Percentiles rank a stretch among this genome's conserved stretches.
These are phyloP conservation scores for Sclerotiophoma versabilis DNA, from an alignment of 2,329 filamentous ascomycete genomes.

Conservation along the genomic window DNA sequence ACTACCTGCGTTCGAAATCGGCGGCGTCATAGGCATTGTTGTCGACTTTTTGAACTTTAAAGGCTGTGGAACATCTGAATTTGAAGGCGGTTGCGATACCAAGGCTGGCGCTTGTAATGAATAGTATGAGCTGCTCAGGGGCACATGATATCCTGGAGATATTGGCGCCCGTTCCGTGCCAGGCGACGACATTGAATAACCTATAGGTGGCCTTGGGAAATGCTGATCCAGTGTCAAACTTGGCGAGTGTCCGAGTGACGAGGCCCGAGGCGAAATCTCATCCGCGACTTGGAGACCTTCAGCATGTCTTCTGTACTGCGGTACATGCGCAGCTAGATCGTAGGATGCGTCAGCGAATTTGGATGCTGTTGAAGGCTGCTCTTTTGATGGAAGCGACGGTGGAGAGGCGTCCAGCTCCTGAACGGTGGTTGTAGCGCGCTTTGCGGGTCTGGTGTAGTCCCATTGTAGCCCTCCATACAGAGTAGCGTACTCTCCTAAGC, in stretches of 20 bases:
- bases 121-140: not conserved
- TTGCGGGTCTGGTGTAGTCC: conserved; percentile 3
- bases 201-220: not conserved
- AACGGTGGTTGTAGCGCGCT: conserved; percentile 2
- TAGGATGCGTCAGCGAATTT: conserved; percentile 16
- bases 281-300: conserved; percentile 20
- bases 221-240: conserved; percentile 1
- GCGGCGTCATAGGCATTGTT: conserved; percentile 21
- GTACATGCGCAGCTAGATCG: conserved; percentile 17
- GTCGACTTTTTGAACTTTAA: conserved; percentile 16
- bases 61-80: conserved; percentile 15
- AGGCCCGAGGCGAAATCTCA: not conserved
- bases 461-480: conserved; percentile 10
- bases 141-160: not conserved
- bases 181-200: not conserved
- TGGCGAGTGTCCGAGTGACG: conserved; percentile 3
- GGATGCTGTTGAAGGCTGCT: not conserved
- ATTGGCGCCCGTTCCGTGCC: not conserved
- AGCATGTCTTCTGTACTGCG: conserved; percentile 10
- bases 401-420: conserved; percentile 11
- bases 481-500: conserved; percentile 3
- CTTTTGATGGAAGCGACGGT: not conserved
- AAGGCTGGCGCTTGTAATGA: conserved; percentile 2
- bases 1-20: conserved; percentile 21
- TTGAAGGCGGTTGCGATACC: not conserved